Percentiles rank a stretch among this genome's conserved stretches.
Conservation (phyloP, 805 yeast genomes). For the Candida golubevii region DNA sequence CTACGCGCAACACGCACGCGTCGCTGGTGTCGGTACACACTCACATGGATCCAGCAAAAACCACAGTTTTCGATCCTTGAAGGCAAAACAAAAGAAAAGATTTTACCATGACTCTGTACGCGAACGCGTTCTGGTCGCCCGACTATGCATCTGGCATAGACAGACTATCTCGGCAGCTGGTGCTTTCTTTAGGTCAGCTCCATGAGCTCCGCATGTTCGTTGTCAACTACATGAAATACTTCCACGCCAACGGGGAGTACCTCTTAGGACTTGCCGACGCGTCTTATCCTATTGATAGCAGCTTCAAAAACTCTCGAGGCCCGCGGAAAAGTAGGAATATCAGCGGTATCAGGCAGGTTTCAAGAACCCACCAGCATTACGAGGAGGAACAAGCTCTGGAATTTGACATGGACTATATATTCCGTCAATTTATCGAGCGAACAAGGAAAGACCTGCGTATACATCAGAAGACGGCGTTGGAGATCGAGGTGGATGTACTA, state of each 20-base stretch:
- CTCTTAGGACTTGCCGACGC: constrained; percentile 26
- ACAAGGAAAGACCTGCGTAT: constrained; percentile 12
- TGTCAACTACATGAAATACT: constrained; percentile 33
- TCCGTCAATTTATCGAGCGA: constrained; percentile 12
- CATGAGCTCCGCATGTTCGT: constrained; percentile 39
- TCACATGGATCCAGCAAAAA: no score
- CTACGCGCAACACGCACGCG: not conserved
- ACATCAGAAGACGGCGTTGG: constrained; percentile 25
- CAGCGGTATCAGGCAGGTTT: constrained; percentile 5
- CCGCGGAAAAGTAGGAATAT: constrained; percentile 1
- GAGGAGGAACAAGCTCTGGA: not conserved
- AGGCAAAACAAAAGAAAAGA: constrained; percentile 1
- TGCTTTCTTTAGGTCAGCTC: constrained; percentile 32
- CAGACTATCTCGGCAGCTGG: constrained; percentile 26
- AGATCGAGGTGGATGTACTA: constrained; percentile 32
- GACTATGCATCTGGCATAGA: constrained; percentile 38
- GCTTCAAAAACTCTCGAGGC: constrained; percentile 19
- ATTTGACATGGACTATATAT: constrained; percentile 12
- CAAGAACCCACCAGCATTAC: not conserved
- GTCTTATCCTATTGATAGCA: constrained; percentile 21
- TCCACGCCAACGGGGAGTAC: constrained; percentile 32
- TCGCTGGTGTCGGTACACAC: no score
- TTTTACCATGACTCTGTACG: constrained; percentile 18
- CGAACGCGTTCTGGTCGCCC: constrained; percentile 40
- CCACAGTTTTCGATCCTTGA: no score